A percentile compares a stretch with the other conserved stretches of the same genome.
Evolutionary conservation across 169 alveolate species (phyloP).

Genomic region (Cyclospora cayetanensis): DNA sequence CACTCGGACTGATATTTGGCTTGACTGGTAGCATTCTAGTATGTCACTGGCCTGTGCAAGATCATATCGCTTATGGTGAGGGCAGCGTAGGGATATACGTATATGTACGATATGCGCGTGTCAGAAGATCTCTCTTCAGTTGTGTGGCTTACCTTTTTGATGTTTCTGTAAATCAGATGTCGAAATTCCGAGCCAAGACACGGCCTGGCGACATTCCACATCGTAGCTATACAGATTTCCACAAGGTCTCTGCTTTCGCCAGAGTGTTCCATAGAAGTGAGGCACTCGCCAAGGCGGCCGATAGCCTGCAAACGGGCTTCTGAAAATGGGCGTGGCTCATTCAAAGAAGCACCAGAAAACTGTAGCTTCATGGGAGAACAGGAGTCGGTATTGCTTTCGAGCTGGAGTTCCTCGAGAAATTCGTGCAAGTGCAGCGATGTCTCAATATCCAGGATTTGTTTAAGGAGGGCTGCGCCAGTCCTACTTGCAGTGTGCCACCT

Average conservation of each 20-base stretch:
- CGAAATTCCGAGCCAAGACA: constrained; percentile 49
- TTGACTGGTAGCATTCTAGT: constrained; percentile 57
- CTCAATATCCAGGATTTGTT: constrained; percentile 42
- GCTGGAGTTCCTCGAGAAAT: constrained; percentile 43
- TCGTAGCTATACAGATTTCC: constrained; percentile 46
- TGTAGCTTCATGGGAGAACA: not conserved
- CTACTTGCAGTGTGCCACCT: constrained; percentile 63
- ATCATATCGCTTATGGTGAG: not conserved
- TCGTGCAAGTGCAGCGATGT: constrained; percentile 51
- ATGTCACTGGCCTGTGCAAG: constrained; percentile 19
- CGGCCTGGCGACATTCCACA: constrained; percentile 62
- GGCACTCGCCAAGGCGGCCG: constrained; percentile 57
- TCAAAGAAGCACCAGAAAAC: constrained; percentile 11
- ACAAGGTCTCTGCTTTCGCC: constrained; percentile 59
- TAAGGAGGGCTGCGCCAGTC: constrained; percentile 36
- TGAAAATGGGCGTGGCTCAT: constrained; percentile 36
- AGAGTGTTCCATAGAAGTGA: constrained; percentile 40
- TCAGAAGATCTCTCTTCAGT: not conserved
- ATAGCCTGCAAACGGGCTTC: constrained; percentile 54
- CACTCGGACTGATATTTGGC: constrained; percentile 59
- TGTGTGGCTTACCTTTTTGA: constrained; percentile 45
- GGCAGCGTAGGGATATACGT: not conserved
- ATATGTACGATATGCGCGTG: not conserved
- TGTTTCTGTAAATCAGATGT: constrained; percentile 14
- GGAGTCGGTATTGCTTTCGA: constrained; percentile 2